Conservation (phyloP, 129 eudicot species). For the Escallonia herrerae region DNA sequence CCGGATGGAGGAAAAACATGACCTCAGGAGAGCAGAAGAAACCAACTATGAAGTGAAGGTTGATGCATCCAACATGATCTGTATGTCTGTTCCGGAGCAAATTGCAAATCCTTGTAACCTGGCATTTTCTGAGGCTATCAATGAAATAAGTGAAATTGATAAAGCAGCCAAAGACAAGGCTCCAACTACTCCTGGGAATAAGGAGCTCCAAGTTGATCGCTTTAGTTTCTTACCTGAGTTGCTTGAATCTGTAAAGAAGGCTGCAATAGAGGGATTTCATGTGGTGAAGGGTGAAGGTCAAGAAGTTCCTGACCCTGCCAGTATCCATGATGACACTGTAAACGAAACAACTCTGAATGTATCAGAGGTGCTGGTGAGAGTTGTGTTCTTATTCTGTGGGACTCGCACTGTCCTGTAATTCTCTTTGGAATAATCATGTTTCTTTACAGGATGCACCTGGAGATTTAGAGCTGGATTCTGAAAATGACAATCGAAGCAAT, state of each 20-base stretch:
- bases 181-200: slow-evolving; percentile 12
- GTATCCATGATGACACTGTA: slow-evolving; percentile 22
- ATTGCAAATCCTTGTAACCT: slow-evolving; percentile 7
- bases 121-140: slow-evolving; percentile 2
- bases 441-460: slow-evolving; percentile 47
- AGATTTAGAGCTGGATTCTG: slow-evolving; percentile 52
- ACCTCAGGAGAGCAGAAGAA: slow-evolving; percentile 10
- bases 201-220: slow-evolving; percentile 23
- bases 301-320: slow-evolving; percentile 26
- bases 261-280: slow-evolving; percentile 40
- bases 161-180: slow-evolving; percentile 16
- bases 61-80: slow-evolving; percentile 10
- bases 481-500: slow-evolving; percentile 40
- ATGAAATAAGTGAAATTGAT: slow-evolving; percentile 17
- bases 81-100: slow-evolving; percentile 6
- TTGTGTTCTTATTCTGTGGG: not conserved
- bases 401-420: not conserved
- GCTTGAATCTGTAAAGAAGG: slow-evolving; percentile 49
- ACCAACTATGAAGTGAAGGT: slow-evolving; percentile 17
- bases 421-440: not conserved
- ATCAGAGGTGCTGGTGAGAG: slow-evolving; percentile 46
- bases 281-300: slow-evolving; percentile 47
- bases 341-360: slow-evolving; percentile 34
- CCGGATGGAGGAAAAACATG: slow-evolving; percentile 19
- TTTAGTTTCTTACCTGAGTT: slow-evolving; percentile 53